Conservation (phyloP, 495 filamentous ascomycete genomes). For the Penicillium nucicola region DNA sequence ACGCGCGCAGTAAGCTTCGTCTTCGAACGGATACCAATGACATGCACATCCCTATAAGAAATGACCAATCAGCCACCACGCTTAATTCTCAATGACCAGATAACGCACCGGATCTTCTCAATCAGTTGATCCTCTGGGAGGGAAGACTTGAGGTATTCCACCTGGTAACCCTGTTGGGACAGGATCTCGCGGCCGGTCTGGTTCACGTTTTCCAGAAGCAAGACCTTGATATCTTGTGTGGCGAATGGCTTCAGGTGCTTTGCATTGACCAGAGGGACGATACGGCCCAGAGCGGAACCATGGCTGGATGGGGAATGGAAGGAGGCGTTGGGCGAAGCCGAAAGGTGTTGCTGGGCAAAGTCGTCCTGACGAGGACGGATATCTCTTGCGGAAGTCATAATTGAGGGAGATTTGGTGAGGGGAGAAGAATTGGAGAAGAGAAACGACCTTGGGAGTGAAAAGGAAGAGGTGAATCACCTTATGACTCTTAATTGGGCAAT, state of each 20-base stretch:
- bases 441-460: background rate
- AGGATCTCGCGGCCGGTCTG: conserved; percentile 82
- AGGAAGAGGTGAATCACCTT: conserved; percentile 7
- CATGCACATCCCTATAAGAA: conserved; percentile 81
- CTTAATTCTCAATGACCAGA: conserved; percentile 3
- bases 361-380: conserved; percentile 34
- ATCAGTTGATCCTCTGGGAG: conserved; percentile 91
- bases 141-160: conserved; percentile 85
- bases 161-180: conserved; percentile 85
- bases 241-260: conserved; percentile 95
- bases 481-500: conserved; percentile 11
- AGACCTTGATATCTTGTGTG: conserved; percentile 91
- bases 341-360: conserved; percentile 47
- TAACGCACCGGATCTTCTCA: conserved; percentile 81
- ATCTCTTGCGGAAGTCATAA: conserved; percentile 26
- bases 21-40: conserved; percentile 97
- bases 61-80: background rate
- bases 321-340: conserved; percentile 60
- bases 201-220: conserved; percentile 95
- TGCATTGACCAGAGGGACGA: conserved; percentile 37
- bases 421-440: background rate
- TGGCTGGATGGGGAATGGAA: conserved; percentile 63
- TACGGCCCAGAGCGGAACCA: conserved; percentile 30
- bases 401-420: background rate
- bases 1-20: conserved; percentile 89